Evolutionary conservation across 2,329 filamentous ascomycete genomes (phyloP).

Genomic region (Sclerotinia nivalis): DNA sequence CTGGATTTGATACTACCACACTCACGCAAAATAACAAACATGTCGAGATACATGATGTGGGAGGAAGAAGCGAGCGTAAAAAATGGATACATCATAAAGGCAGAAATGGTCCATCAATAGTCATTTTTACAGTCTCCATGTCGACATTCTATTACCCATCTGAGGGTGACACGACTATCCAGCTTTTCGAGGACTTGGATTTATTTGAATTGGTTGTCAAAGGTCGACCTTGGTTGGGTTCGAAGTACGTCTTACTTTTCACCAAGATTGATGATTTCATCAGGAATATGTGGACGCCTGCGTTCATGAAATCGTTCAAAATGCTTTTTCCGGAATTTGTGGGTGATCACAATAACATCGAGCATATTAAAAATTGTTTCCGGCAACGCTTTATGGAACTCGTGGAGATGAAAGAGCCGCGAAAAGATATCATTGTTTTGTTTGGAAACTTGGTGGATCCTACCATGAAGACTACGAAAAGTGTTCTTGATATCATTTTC

Average conservation of each 20-base stretch:
- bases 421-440: background rate
- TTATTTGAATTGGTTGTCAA: background rate
- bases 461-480: background rate
- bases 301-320: background rate
- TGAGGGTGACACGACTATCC: background rate
- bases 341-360: background rate
- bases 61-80: background rate
- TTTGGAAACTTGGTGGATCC: background rate
- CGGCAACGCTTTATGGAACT: background rate
- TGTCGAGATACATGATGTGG: background rate
- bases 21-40: background rate
- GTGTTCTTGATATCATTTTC: background rate
- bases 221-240: background rate
- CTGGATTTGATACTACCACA: background rate
- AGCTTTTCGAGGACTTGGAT: background rate
- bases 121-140: constrained; percentile 1
- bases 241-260: constrained; percentile 3
- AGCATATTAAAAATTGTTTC: background rate
- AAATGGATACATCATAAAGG: background rate
- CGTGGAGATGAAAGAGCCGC: background rate
- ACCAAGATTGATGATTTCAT: constrained; percentile 19
- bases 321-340: background rate
- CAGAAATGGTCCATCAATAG: background rate
- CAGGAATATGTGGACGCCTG: background rate
- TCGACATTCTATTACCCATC: background rate